Conservation (phyloP, 2,329 filamentous ascomycete species). For the Trichoderma sp. region DNA sequence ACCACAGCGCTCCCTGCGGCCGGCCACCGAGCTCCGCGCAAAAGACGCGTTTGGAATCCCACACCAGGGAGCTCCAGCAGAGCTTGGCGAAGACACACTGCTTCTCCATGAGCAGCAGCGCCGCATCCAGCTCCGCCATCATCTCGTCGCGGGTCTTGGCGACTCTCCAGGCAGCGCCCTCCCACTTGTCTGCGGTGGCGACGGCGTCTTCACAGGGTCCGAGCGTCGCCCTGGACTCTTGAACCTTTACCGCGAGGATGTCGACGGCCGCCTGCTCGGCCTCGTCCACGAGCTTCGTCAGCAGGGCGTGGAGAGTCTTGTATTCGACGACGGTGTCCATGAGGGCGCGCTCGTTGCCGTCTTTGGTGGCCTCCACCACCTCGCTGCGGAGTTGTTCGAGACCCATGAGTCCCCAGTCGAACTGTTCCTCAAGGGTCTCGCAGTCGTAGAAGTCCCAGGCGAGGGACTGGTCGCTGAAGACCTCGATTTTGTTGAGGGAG, state of each 20-base stretch:
- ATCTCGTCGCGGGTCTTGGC: neutral
- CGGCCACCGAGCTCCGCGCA: neutral
- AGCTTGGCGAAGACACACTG: slow-evolving; percentile 7
- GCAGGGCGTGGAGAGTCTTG: too few relatives aligned
- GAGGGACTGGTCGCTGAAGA: neutral
- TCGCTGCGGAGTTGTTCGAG: neutral
- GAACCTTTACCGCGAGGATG: too few relatives aligned
- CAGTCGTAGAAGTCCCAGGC: neutral
- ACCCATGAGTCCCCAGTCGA: neutral
- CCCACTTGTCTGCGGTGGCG: neutral
- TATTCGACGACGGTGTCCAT: too few relatives aligned
- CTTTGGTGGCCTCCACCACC: neutral
- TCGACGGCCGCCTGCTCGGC: too few relatives aligned
- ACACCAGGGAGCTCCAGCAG: neutral
- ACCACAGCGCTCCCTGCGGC: neutral
- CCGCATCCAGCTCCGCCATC: neutral
- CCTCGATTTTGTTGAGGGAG: slow-evolving; percentile 10
- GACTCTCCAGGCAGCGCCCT: too few relatives aligned
- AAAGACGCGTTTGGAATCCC: slow-evolving; percentile 1
- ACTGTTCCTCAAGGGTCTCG: neutral
- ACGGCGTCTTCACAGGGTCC: neutral
- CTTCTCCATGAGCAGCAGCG: slow-evolving; percentile 6
- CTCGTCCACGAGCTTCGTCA: neutral
- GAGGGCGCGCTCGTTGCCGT: too few relatives aligned
- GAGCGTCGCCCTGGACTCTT: too few relatives aligned